These are phyloP conservation scores for Ophiocordyceps polyrhachis-furcata DNA, from an alignment of 2,329 filamentous ascomycete species.

Conservation along the genomic window DNA sequence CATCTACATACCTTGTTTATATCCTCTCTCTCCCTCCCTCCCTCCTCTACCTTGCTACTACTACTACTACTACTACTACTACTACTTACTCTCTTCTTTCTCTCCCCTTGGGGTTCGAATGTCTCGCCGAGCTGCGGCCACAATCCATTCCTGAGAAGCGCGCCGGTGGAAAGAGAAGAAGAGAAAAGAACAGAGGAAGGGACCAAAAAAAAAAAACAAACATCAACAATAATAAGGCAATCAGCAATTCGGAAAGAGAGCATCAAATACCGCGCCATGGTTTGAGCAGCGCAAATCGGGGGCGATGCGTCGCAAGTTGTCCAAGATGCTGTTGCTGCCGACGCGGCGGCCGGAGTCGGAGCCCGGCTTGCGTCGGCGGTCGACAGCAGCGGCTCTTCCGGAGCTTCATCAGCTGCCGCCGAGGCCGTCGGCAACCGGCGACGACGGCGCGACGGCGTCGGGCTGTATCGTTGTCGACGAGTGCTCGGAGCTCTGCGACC, in stretches of 20 bases:
- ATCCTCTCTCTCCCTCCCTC: too few species aligned
- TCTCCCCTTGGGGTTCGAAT: too few species aligned
- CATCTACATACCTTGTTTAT: too few species aligned
- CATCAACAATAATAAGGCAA: neutral
- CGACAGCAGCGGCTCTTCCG: slow-evolving; percentile 1
- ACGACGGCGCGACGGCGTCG: neutral
- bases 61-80: too few species aligned
- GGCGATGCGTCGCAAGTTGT: slow-evolving; percentile 17
- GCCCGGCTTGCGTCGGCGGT: slow-evolving; percentile 1
- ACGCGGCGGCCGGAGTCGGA: slow-evolving; percentile 7
- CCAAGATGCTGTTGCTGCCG: slow-evolving; percentile 16
- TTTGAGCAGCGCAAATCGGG: neutral
- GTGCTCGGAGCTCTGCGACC: slow-evolving; percentile 8
- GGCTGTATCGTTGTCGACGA: neutral
- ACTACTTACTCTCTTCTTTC: too few species aligned
- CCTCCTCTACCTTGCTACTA: too few species aligned
- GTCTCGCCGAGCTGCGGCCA: neutral
- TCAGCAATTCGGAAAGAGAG: too few species aligned
- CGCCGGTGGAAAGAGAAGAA: neutral
- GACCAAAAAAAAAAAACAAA: neutral
- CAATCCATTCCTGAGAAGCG: neutral
- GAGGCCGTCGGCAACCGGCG: slow-evolving; percentile 4
- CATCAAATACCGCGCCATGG: neutral
- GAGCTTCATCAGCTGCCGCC: slow-evolving; percentile 15
- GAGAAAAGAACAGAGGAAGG: neutral